Evolutionary conservation across 2,329 filamentous ascomycete genomes (phyloP), one percentile per base, ranked within the genome.

Genomic region (Chaetomiaceae sp.): DNA sequence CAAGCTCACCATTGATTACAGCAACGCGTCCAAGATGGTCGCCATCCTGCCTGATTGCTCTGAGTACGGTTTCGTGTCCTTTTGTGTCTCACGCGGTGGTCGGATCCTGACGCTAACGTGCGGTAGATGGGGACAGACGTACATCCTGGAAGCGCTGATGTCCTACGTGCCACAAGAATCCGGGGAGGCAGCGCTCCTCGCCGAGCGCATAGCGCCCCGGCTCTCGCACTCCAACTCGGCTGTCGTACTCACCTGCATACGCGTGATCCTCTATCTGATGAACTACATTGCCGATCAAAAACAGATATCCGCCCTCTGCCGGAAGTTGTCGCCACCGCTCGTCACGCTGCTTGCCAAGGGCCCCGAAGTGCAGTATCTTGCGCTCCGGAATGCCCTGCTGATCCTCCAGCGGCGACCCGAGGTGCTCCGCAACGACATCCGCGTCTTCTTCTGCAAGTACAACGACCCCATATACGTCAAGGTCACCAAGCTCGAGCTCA

Each of bases 381-480:
- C 93, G 0, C 76, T 98, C 15, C 78, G 93, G 53, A 98, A 98
- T 62, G 93, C 93, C 0, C 76, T 98, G 2, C 74, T 98, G 12
- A 98, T 98, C 56, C 72, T 98, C 42, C 93, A 98, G 65, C 78
- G 91, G 58, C 78, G 91, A 46, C 93, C 93, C 0, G 93, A 97
- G 60, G 91, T 98, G 8, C 69, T 98, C 44, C 81, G 89, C 53
- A 97, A 96, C 66, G 93, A 98, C 65, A 97, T 98, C 52, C 82
- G 93, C 38, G 93, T 98, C 26, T 98, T 98, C 70, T 98, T 98
- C 69, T 98, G 93, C 81, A 98, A 98, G 74, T 98, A 98, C 69
- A 98, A 98, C 65, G 93, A 98, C 62, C 93, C 93, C 0, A 98
- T 98, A 54, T 98, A 97, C 65, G 93, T 98, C 69, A 98, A 98